A percentile compares a stretch with the other conserved stretches of the same genome.
phyloP scores from a whole-genome alignment of 257 asterid species.

The Capsicum pubescens region DNA sequence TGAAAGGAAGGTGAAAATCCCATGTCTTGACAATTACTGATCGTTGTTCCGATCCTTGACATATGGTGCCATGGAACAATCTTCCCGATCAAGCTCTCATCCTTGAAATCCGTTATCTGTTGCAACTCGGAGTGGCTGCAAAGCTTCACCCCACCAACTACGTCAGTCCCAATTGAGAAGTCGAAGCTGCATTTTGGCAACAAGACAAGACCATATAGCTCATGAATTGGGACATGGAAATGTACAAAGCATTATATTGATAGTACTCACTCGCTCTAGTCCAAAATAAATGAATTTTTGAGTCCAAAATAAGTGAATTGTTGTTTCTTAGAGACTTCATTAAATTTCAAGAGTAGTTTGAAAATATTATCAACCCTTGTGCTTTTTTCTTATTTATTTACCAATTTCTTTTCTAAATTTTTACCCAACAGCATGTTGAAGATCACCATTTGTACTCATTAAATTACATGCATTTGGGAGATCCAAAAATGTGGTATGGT shows the following conservation, averaged over 20 bases:
- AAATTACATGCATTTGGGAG: constrained; percentile 98
- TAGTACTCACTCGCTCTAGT: no score
- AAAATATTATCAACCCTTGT: not conserved
- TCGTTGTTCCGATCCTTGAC: not conserved
- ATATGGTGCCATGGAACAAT: not conserved
- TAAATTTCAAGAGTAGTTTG: not conserved
- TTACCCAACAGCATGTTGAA: constrained; percentile 86
- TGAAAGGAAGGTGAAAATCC: not conserved
- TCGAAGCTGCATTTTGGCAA: not conserved
- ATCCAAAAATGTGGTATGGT: constrained; percentile 96
- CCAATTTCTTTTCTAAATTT: constrained; percentile 30
- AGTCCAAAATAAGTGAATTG: no score
- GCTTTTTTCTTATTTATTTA: constrained; percentile 29
- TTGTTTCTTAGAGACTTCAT: no score
- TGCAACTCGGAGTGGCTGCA: not conserved
- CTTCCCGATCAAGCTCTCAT: not conserved
- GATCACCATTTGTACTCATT: constrained; percentile 96
- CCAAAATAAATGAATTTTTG: no score
- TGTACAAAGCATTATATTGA: no score
- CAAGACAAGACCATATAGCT: no score
- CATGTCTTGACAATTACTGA: not conserved
- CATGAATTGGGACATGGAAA: no score
- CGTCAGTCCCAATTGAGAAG: not conserved
- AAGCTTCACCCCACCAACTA: not conserved
- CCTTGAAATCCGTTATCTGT: not conserved